Percentiles rank a stretch among this genome's conserved stretches.
Evolutionary conservation across 371 early-diverging fungal species (phyloP).

Genomic region (Catenaria anguillulae): DNA sequence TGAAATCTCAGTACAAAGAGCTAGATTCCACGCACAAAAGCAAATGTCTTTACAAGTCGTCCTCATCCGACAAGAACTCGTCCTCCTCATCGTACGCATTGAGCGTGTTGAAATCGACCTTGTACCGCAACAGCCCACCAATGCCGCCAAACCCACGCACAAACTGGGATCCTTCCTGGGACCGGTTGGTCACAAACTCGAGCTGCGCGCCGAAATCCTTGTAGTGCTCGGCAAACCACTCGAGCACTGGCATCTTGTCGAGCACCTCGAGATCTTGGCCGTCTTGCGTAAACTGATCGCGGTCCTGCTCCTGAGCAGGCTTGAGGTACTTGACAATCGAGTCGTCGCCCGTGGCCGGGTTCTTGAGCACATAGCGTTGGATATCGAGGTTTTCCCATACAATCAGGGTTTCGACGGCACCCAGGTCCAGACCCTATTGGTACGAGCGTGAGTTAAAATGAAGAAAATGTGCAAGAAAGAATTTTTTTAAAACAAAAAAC

Average conservation of each 20-base stretch:
- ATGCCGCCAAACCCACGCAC: conserved; percentile 99
- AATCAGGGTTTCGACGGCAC: conserved; percentile 94
- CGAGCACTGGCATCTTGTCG: conserved; percentile 69
- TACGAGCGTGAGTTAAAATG: too few species aligned
- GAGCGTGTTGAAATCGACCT: conserved; percentile 59
- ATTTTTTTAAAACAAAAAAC: background rate
- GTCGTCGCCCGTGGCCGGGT: conserved; percentile 47
- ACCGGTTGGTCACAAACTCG: conserved; percentile 95
- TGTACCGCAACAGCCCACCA: conserved; percentile 96
- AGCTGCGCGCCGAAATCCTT: conserved; percentile 89
- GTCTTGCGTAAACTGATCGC: conserved; percentile 40
- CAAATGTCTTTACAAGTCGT: background rate
- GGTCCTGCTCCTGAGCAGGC: conserved; percentile 69
- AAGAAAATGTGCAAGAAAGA: too few species aligned
- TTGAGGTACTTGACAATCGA: conserved; percentile 49
- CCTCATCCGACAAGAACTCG: conserved; percentile 8
- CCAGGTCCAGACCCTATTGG: conserved; percentile 67
- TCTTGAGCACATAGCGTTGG: conserved; percentile 56
- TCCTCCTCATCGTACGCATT: conserved; percentile 12
- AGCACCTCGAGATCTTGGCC: conserved; percentile 58
- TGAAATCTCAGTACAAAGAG: too few species aligned
- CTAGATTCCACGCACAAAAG: too few species aligned
- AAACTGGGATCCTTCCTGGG: conserved; percentile 98
- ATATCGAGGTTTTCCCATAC: conserved; percentile 90
- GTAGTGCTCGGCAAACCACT: conserved; percentile 98